phyloP scores from a whole-genome alignment of 164 flowering plant species.

The Vitis labrusca region DNA sequence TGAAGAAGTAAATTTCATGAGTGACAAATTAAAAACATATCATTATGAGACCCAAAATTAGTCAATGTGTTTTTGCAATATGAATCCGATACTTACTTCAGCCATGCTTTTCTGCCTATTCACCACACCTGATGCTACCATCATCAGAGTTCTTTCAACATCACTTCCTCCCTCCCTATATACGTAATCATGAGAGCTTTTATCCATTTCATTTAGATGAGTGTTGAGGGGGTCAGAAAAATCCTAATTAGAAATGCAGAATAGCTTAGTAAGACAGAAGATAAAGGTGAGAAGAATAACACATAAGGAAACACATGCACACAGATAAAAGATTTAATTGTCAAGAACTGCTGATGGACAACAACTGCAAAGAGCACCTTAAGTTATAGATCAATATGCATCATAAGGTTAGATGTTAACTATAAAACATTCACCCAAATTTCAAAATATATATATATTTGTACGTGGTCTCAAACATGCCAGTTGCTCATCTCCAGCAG shows the following conservation, averaged over 20 bases:
- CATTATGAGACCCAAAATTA: neutral
- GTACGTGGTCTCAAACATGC: neutral
- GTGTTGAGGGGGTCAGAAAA: constrained; percentile 24
- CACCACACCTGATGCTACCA: constrained; percentile 41
- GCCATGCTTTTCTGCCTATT: constrained; percentile 28
- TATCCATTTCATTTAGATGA: constrained; percentile 22
- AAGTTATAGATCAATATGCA: neutral
- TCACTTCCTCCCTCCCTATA: constrained; percentile 42
- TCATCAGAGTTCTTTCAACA: constrained; percentile 55
- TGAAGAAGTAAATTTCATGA: constrained; percentile 31
- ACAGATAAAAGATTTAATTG: neutral
- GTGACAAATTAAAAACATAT: constrained; percentile 8
- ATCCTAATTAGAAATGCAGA: constrained; percentile 41
- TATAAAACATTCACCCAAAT: neutral
- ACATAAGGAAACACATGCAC: neutral
- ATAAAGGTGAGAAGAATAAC: neutral
- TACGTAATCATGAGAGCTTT: constrained; percentile 36
- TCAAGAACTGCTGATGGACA: neutral
- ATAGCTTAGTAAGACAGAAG: neutral
- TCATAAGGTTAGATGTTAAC: neutral
- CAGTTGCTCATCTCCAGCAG: neutral
- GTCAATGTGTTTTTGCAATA: constrained; percentile 2
- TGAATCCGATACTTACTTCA: constrained; percentile 43
- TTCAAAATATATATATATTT: neutral
- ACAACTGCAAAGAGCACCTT: neutral